Base-by-base conservation (phyloP, 192 early-diverging fungal genomes). In the Mycoemilia scoparia region DNA sequence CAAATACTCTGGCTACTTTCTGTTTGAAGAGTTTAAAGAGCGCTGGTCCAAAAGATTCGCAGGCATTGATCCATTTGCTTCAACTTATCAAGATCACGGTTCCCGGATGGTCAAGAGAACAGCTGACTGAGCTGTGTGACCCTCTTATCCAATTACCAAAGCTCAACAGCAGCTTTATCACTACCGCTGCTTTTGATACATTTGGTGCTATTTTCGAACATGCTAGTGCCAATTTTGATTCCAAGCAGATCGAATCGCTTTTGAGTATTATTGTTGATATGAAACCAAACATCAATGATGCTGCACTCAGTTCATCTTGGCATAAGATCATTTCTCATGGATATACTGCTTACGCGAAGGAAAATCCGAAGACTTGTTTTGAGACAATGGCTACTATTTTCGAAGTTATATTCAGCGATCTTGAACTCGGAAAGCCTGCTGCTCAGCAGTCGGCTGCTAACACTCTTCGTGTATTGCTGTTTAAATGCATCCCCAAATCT, bases 251-350 rank as follows among this genome's bases (percentile, higher is more conserved):
- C 52, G 67, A 50, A 54, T 57, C 44, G 44, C 46, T 49, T 45
- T 60, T 51, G 40, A 60, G 50, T 42, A 64, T 70, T 6, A 60
- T 81, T 4, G 59, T 69, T n/a, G 79, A 79, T 25, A 67, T 95
- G 15, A 79, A 78, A 44, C 89, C 89, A 29, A 79, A 78, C 50
- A 62, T 67, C 25, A 79, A 77, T 49, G 89, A 95, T 46, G 67
- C 71, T n/a, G 60, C 67, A 31, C 54, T 84, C 32, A 70, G 75
- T 44, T 83, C 86, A 28, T 48, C 79, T 10, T 91, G 87, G 87
- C 62, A 91, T 29, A 67, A 73, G 32, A 73, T 91, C 28, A 67
- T 91, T 8, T 61, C 68, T 20, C 73, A 71, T 39, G 74, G 75
- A 1, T 89, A 82, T 48, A 41, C 58, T 9, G 56, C 71, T n/a